Conservation (phyloP, 108 stramenopile genomes). For the Schizochytrium sp. region DNA sequence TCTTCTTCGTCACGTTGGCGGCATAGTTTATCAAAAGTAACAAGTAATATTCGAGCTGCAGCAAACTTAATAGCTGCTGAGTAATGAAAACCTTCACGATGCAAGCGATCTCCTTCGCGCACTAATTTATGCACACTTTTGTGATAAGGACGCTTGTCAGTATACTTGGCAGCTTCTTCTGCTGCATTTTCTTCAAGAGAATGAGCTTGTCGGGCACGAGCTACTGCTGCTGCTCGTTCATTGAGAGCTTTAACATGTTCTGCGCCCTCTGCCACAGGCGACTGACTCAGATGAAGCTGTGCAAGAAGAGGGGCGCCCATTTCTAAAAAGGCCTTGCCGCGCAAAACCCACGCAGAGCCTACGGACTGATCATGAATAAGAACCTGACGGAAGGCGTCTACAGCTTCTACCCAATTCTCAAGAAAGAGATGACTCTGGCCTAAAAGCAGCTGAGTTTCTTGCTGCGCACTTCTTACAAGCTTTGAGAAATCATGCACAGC, state of each 20-base stretch:
- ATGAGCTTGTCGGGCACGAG: not conserved
- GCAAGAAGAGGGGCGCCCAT: slow-evolving; percentile 56
- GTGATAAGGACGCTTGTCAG: not conserved
- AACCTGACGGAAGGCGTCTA: slow-evolving; percentile 1
- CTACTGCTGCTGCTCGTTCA: not conserved
- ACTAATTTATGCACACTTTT: slow-evolving; percentile 8
- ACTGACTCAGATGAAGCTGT: slow-evolving; percentile 21
- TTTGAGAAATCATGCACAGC: not conserved
- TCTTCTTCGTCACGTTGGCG: not conserved
- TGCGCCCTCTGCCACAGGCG: not conserved
- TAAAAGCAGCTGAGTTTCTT: not conserved
- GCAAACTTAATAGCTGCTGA: slow-evolving; percentile 45
- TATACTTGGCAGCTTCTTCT: not conserved
- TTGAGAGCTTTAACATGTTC: slow-evolving; percentile 2
- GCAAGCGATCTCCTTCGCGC: slow-evolving; percentile 34
- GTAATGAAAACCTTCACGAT: slow-evolving; percentile 24
- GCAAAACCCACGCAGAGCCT: slow-evolving; percentile 22
- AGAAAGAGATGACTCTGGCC: slow-evolving; percentile 7
- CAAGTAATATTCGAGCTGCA: not conserved
- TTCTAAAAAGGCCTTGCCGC: slow-evolving; percentile 38
- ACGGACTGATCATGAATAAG: not conserved
- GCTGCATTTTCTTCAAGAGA: not conserved
- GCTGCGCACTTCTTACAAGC: not conserved
- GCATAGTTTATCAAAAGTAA: not conserved
- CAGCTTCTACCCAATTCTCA: slow-evolving; percentile 45